Evolutionary conservation across 2,329 filamentous ascomycete species (phyloP), one percentile per base, ranked within the genome.

Genomic region (Pseudopyrenochaeta lycopersici): DNA sequence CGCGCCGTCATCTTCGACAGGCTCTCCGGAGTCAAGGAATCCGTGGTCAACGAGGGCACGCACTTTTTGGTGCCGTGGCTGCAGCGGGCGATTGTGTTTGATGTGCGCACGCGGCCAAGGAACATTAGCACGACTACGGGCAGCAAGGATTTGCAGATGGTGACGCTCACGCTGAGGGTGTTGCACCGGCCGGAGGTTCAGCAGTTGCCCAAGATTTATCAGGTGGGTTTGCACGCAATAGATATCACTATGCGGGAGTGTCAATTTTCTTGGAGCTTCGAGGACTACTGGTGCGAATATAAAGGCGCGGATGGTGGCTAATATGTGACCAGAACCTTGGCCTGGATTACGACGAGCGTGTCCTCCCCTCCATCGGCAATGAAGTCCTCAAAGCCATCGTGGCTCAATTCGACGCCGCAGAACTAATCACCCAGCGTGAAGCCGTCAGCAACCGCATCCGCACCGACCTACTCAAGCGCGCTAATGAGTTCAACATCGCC

Each of bases 141-240:
- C 54, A 94, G 90, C 85, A 99, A 99, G 87, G 95, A 99, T 81
- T 80, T 99, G 84, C 95, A 99, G 83, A 99, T 99, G 95, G 95
- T 99, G 73, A 97, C 92, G 85, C 85, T 99, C 84, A 99, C 95
- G 48, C 85, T 99, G 76, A 87, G 95, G 78, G 95, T 99, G 62
- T 80, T 99, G 77, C 94, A 98, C 81, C 86, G 96, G 68, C 95
- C 96, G 5, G 94, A 97, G 52, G 94, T 99, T 70, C 88, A 91
- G 83, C 87, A 89, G 70, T 82, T 99, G 74, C 96, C 95, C 56
- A 96, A 94, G 82, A 99, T 99, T 73, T 99, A 99, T 84, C 95
- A 98, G 87, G 94, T 97, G 80, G 61, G 84, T 70, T 17, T 38
- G 32, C 17, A 17, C n/a, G n/a, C n/a, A n/a, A n/a, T 54, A 29